A percentile compares a stretch with the other conserved stretches of the same genome.
Conservation (phyloP, 257 asterid species). For the Petrea volubilis region DNA sequence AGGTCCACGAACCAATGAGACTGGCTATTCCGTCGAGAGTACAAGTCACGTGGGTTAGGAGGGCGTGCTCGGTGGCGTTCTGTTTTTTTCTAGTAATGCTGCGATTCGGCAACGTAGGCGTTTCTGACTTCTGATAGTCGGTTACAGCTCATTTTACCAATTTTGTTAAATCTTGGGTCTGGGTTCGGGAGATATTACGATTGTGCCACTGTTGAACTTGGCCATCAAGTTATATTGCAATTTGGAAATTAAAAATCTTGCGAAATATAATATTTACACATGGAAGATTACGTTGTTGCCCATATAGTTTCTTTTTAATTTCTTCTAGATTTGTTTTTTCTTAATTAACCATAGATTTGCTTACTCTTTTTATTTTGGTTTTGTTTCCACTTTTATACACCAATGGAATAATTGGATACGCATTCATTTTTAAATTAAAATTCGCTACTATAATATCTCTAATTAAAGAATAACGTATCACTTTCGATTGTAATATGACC, state of each 20-base stretch:
- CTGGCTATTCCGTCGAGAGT: not conserved
- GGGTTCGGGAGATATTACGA: not conserved
- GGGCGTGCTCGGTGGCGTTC: not conserved
- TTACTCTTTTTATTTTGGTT: not conserved
- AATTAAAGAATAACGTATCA: too few relatives aligned
- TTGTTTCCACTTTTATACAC: not conserved
- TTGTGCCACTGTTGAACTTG: slow-evolving; percentile 41
- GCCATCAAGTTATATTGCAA: slow-evolving; percentile 7
- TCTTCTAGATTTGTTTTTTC: not conserved
- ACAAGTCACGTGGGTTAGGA: not conserved
- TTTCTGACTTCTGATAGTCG: slow-evolving; percentile 29
- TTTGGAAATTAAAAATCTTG: not conserved
- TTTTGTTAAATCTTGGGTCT: slow-evolving; percentile 20
- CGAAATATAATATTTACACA: not conserved
- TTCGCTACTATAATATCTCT: too few relatives aligned
- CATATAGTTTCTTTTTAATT: not conserved
- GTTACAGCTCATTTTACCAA: slow-evolving; percentile 42
- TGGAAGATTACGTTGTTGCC: not conserved
- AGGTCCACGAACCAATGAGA: not conserved
- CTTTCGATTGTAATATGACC: too few relatives aligned
- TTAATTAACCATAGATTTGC: not conserved
- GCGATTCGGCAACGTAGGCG: slow-evolving; percentile 54
- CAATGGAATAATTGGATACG: not conserved
- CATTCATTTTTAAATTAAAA: not conserved
- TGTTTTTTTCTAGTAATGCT: slow-evolving; percentile 26